phyloP scores from a whole-genome alignment of 345 rosid genomes.

The Litchi chinensis region DNA sequence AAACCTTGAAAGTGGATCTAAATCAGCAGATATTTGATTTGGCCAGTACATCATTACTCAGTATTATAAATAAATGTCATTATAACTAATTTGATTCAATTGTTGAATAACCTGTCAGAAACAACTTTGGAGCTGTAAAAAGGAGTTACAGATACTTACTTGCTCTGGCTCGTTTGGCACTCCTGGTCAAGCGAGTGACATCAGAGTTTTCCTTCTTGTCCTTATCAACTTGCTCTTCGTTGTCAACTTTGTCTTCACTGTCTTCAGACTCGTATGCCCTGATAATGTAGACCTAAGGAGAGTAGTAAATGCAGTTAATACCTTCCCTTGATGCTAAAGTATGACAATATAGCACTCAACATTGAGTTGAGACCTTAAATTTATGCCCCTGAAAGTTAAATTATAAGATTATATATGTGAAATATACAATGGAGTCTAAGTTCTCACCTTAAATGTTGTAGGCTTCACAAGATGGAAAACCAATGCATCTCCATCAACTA shows the following conservation, averaged over 20 bases:
- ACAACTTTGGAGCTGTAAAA: neutral
- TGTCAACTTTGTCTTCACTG: neutral
- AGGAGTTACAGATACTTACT: neutral
- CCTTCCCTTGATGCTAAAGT: neutral
- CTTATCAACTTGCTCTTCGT: neutral
- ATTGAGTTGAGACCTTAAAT: neutral
- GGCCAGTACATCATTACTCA: neutral
- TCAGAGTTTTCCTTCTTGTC: neutral
- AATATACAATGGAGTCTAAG: neutral
- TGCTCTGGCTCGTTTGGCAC: neutral
- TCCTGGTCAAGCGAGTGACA: neutral
- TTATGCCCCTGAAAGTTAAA: neutral
- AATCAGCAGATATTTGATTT: neutral
- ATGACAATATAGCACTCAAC: neutral
- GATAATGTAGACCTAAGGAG: constrained; percentile 40
- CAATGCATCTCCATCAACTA: constrained; percentile 50
- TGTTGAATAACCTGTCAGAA: neutral
- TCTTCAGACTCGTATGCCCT: constrained; percentile 30
- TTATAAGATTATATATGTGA: neutral
- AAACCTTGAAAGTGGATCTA: neutral
- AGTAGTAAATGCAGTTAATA: neutral
- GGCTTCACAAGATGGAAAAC: constrained; percentile 48
- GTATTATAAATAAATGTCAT: neutral
- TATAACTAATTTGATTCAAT: neutral
- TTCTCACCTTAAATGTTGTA: constrained; percentile 38